Conservation (phyloP, 2,329 filamentous ascomycete genomes). For the Colletotrichum sp. region DNA sequence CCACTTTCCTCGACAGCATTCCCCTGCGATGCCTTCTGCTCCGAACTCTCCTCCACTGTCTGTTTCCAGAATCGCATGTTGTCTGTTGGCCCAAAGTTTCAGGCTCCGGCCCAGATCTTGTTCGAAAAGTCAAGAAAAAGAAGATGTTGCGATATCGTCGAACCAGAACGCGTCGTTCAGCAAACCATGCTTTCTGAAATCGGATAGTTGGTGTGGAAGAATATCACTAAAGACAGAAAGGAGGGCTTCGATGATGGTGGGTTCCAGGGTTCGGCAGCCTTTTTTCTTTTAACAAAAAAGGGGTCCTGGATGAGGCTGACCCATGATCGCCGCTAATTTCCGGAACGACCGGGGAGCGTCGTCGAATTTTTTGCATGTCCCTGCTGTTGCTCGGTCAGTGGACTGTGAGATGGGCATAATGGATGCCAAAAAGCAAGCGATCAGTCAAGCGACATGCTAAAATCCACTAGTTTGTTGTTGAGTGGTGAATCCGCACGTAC, state of each 20-base stretch:
- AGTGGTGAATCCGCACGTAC: background rate
- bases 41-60: background rate
- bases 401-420: background rate
- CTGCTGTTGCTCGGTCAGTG: background rate
- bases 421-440: background rate
- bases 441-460: background rate
- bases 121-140: background rate
- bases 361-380: background rate
- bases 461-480: background rate
- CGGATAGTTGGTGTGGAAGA: background rate
- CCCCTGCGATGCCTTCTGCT: background rate
- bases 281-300: background rate
- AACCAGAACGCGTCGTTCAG: background rate
- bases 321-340: slow-evolving; percentile 8
- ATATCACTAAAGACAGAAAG: background rate
- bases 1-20: background rate
- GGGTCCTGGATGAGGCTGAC: slow-evolving; percentile 5
- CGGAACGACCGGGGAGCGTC: slow-evolving; percentile 7
- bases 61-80: background rate
- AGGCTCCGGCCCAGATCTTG: background rate
- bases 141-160: background rate
- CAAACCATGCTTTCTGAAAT: background rate
- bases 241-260: background rate
- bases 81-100: background rate
- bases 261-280: background rate